phyloP scores from a whole-genome alignment of 495 filamentous ascomycete species.

The Aspergillus ellipticus region DNA sequence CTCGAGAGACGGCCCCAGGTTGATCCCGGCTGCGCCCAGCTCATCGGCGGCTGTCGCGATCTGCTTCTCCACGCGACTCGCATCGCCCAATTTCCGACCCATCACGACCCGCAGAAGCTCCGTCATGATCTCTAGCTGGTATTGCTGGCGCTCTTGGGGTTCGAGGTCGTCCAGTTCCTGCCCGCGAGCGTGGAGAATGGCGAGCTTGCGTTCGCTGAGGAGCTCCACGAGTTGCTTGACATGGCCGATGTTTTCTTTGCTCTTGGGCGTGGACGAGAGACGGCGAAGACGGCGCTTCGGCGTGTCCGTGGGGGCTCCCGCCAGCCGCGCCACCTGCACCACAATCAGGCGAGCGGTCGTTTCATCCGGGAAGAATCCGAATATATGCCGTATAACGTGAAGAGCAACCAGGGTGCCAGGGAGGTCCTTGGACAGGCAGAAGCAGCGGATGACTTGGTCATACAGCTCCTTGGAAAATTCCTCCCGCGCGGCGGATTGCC shows the following conservation, averaged over 20 bases:
- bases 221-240: slow-evolving; percentile 35
- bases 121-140: slow-evolving; percentile 48
- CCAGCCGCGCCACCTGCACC: slow-evolving; percentile 47
- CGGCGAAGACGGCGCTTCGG: slow-evolving; percentile 42
- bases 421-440: slow-evolving; percentile 52
- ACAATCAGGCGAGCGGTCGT: slow-evolving; percentile 49
- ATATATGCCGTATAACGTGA: slow-evolving; percentile 49
- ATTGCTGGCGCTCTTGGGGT: slow-evolving; percentile 39
- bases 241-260: slow-evolving; percentile 43
- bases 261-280: slow-evolving; percentile 38
- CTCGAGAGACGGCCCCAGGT: slow-evolving; percentile 29
- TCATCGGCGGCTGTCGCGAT: slow-evolving; percentile 47
- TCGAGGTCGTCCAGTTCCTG: slow-evolving; percentile 36
- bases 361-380: slow-evolving; percentile 51
- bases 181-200: slow-evolving; percentile 33
- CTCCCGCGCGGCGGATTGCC: slow-evolving; percentile 19
- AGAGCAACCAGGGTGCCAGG: slow-evolving; percentile 59
- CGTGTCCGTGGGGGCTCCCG: slow-evolving; percentile 36
- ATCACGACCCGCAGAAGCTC: slow-evolving; percentile 51
- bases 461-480: slow-evolving; percentile 52
- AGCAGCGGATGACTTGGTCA: slow-evolving; percentile 53
- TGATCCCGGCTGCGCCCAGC: slow-evolving; percentile 48
- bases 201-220: slow-evolving; percentile 34
- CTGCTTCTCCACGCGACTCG: slow-evolving; percentile 34
- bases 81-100: slow-evolving; percentile 36